Percentiles rank a stretch among this genome's conserved stretches.
Evolutionary conservation across 331 rosid species (phyloP).

Genomic region (Prunus yedoensis): DNA sequence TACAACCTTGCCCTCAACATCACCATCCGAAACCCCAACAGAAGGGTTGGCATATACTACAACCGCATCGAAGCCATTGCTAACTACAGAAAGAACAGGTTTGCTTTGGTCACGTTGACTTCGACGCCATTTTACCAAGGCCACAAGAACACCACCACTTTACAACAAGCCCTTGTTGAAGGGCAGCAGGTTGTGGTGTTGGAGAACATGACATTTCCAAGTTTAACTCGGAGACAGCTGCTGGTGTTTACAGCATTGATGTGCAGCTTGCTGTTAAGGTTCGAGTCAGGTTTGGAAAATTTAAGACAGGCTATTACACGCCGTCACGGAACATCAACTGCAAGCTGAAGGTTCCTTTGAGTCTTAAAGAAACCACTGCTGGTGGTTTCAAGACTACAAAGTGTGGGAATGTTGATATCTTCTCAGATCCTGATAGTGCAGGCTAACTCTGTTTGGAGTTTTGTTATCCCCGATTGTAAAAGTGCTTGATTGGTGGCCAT

Average conservation of each 20-base stretch:
- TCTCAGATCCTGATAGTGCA: too few relatives aligned
- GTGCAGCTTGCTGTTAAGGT: constrained; percentile 45
- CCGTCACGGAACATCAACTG: constrained; percentile 27
- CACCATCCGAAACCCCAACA: constrained; percentile 37
- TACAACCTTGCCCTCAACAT: constrained; percentile 34
- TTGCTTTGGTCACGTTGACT: constrained; percentile 11
- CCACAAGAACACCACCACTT: constrained; percentile 44
- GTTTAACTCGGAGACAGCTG: constrained; percentile 29
- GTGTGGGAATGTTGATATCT: too few relatives aligned
- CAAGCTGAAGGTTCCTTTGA: too few relatives aligned
- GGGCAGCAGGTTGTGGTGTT: constrained; percentile 27
- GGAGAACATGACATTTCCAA: constrained; percentile 23
- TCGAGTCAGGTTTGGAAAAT: constrained; percentile 35
- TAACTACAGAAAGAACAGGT: constrained; percentile 34
- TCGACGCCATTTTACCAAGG: constrained; percentile 52
- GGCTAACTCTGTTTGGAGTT: too few relatives aligned
- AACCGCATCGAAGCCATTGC: constrained; percentile 34
- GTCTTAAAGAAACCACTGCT: too few relatives aligned
- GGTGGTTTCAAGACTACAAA: too few relatives aligned
- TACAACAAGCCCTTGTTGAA: constrained; percentile 29
- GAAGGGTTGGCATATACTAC: constrained; percentile 28
- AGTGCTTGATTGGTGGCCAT: too few relatives aligned
- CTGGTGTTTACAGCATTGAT: constrained; percentile 42
- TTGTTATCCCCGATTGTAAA: too few relatives aligned
- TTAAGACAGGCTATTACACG: constrained; percentile 24